Percentiles rank a stretch among this genome's conserved stretches.
Conservation (phyloP, 148 eudicot genomes). For the Fagopyrum esculentum region DNA sequence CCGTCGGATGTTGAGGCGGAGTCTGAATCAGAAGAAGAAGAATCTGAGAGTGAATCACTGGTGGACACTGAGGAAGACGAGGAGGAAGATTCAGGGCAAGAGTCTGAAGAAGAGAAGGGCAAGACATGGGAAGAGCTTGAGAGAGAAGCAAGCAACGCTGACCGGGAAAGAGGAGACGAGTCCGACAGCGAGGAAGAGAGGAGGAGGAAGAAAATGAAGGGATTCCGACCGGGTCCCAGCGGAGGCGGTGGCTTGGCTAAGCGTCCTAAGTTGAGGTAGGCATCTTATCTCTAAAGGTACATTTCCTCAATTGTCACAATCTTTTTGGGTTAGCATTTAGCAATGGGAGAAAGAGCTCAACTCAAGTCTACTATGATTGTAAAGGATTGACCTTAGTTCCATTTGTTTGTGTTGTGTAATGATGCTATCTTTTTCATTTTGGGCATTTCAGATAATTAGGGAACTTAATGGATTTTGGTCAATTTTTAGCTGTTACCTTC, state of each 20-base stretch:
- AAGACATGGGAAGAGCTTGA: conserved; percentile 95
- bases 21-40: conserved; percentile 82
- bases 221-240: conserved; percentile 56
- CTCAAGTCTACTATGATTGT: no score
- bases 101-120: conserved; percentile 73
- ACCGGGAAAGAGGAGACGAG: conserved; percentile 72
- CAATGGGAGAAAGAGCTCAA: background rate
- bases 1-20: conserved; percentile 83
- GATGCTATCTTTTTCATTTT: no score
- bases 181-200: conserved; percentile 93
- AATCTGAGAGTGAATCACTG: conserved; percentile 75
- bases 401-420: no score
- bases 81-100: conserved; percentile 63
- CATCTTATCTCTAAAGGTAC: background rate
- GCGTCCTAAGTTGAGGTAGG: conserved; percentile 58
- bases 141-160: conserved; percentile 92
- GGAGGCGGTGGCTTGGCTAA: conserved; percentile 32
- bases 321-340: conserved; percentile 7
- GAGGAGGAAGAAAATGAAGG: conserved; percentile 71
- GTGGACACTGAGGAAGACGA: conserved; percentile 84
- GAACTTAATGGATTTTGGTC: no score
- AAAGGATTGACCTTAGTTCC: no score
- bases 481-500: no score
- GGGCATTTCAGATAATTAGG: no score
- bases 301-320: background rate